Percentiles rank a stretch among this genome's conserved stretches.
phyloP scores from a whole-genome alignment of 1,139 yeast genomes.

The Geotrichum carabidarum region DNA sequence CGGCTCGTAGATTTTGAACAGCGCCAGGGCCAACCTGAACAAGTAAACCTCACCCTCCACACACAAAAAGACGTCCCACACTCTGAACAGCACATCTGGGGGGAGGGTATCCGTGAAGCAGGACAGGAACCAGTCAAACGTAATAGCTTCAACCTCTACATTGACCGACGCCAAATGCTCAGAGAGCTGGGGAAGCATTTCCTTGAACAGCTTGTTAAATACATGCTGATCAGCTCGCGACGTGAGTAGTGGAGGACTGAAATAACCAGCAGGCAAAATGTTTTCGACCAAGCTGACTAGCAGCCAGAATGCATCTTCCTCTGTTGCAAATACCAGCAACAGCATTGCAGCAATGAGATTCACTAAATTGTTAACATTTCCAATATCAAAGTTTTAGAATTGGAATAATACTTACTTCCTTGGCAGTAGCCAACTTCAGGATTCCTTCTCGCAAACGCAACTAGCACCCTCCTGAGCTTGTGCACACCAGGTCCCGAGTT shows the following conservation, averaged over 20 bases:
- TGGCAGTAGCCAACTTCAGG: slow-evolving; percentile 56
- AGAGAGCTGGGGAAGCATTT: slow-evolving; percentile 41
- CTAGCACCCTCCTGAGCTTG: slow-evolving; percentile 47
- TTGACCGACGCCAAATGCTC: slow-evolving; percentile 39
- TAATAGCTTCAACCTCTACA: slow-evolving; percentile 49
- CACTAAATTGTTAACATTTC: slow-evolving; percentile 37
- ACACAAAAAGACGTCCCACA: slow-evolving; percentile 50
- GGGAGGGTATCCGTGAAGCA: slow-evolving; percentile 53
- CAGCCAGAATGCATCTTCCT: slow-evolving; percentile 57
- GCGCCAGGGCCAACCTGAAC: slow-evolving; percentile 41
- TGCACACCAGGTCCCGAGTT: slow-evolving; percentile 53
- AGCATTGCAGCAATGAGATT: slow-evolving; percentile 55
- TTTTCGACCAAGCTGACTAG: slow-evolving; percentile 50
- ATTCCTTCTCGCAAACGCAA: slow-evolving; percentile 50
- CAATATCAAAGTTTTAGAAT: background rate
- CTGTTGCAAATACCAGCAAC: slow-evolving; percentile 45
- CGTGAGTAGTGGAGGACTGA: slow-evolving; percentile 41
- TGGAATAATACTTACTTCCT: slow-evolving; percentile 34
- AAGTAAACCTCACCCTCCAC: slow-evolving; percentile 40
- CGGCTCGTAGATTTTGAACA: slow-evolving; percentile 43
- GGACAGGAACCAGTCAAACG: slow-evolving; percentile 57
- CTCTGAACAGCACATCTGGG: slow-evolving; percentile 48
- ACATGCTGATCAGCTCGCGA: slow-evolving; percentile 45
- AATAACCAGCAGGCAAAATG: slow-evolving; percentile 48
- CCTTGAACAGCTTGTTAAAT: slow-evolving; percentile 30